Base-by-base conservation (phyloP, 1,284 basidiomycete genomes). In the Pseudozyma tsukubaensis region DNA sequence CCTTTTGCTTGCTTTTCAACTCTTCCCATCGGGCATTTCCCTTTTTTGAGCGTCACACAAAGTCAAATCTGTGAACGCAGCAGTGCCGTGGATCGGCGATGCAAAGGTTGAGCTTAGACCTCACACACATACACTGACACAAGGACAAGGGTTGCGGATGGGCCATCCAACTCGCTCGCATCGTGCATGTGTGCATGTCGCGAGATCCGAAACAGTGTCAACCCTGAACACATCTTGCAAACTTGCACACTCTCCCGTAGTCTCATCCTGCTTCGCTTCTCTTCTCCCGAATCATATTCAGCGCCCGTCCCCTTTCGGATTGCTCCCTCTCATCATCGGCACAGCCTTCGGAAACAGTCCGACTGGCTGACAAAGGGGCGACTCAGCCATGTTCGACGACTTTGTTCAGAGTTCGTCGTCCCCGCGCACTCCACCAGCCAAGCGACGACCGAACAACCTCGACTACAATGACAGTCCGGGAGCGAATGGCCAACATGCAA, bases 321-420 rank as follows among this genome's bases (percentile, higher is more conserved):
- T 13, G 10, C 21, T 35, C 1, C 48, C n/a, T 50, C 32, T 32
- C 35, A 7, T 35, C 13, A 13, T 21, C 19, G 44, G n/a, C 45
- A 19, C 12, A 8, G 29, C 45, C 4, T 14, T 21, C 24, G 24
- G 24, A 29, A 29, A 29, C 19, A 14, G 14, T 24, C 24, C 45
- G 14, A 48, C 45, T 16, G 24, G 24, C 24, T 29, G 24, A 29
- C 24, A 29, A 29, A 29, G 24, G 24, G 24, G 24, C 24, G 24
- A 29, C 24, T 29, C 24, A 29, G 55, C 16, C 49, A 75, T 75
- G 72, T 71, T 75, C 49, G 72, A 75, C 56, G 67, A 75, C 57
- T 75, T 75, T 58, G 67, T 75, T 0, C 72, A 75, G 56, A 75
- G 67, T 54, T 74, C 72, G 35, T 70, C 72, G 8, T 66, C 72